Percentiles rank a stretch among this genome's conserved stretches.
phyloP scores from a whole-genome alignment of 306 rosid species.

The Ceratonia siliqua region DNA sequence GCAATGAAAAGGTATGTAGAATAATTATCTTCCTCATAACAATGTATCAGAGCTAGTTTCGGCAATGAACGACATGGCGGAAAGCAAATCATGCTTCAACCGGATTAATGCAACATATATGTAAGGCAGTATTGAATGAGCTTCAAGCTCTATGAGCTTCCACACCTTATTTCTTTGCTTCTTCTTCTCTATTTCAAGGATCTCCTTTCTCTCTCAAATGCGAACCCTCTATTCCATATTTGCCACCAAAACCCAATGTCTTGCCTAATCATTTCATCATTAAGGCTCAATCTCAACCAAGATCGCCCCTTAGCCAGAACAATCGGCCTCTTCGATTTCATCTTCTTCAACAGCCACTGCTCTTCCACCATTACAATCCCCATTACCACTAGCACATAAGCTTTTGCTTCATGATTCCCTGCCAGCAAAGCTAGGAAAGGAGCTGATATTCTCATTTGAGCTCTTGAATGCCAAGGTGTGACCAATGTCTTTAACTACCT shows the following conservation, averaged over 20 bases:
- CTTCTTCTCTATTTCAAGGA: constrained; percentile 42
- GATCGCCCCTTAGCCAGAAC: constrained; percentile 24
- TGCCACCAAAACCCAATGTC: constrained; percentile 30
- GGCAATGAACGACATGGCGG: no score
- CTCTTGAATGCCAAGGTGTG: constrained; percentile 85
- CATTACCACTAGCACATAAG: background rate
- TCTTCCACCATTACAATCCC: background rate
- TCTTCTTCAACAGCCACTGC: constrained; percentile 1
- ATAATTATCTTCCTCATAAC: no score
- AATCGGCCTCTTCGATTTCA: background rate
- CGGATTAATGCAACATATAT: no score
- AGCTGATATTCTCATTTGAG: constrained; percentile 82
- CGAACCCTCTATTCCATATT: background rate
- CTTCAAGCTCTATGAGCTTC: no score
- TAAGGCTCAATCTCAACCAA: constrained; percentile 38
- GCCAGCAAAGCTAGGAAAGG: constrained; percentile 72
- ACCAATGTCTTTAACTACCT: constrained; percentile 79
- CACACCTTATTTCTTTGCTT: no score
- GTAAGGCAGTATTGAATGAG: no score
- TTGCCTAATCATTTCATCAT: constrained; percentile 15
- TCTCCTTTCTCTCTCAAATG: constrained; percentile 35
- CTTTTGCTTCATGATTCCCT: constrained; percentile 48
- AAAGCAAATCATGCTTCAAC: no score
- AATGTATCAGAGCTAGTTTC: no score
- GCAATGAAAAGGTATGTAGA: no score